These are phyloP conservation scores for Fusarium guadeloupense DNA, from an alignment of 2,329 filamentous ascomycete genomes.

Conservation along the genomic window DNA sequence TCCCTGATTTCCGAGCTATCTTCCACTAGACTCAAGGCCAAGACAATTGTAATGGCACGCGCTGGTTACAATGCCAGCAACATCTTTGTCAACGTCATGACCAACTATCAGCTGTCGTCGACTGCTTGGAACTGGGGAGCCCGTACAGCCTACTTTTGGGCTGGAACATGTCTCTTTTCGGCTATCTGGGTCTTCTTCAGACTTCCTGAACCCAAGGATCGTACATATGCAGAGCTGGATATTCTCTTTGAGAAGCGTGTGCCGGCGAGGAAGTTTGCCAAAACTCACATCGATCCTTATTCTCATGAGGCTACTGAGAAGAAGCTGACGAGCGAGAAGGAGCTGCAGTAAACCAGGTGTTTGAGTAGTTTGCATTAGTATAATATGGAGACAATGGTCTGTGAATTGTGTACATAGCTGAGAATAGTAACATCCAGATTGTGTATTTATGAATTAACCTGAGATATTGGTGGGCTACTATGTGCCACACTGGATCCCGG, in stretches of 20 bases:
- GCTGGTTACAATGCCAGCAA: slow-evolving; percentile 55
- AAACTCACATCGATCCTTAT: slow-evolving; percentile 52
- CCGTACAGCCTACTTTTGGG: slow-evolving; percentile 58
- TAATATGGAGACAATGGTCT: neutral
- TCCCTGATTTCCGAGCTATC: slow-evolving; percentile 62
- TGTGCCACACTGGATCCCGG: slow-evolving; percentile 20
- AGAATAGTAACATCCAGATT: neutral
- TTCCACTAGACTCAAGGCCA: slow-evolving; percentile 62
- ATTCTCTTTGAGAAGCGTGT: slow-evolving; percentile 53
- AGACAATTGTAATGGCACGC: slow-evolving; percentile 63
- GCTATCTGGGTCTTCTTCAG: slow-evolving; percentile 60
- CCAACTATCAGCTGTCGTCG: slow-evolving; percentile 59
- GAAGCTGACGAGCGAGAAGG: slow-evolving; percentile 17
- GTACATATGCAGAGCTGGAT: slow-evolving; percentile 57
- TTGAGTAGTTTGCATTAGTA: neutral
- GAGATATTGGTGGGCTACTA: neutral
- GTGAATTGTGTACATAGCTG: neutral
- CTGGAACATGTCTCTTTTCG: slow-evolving; percentile 57
- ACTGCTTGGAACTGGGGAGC: slow-evolving; percentile 60
- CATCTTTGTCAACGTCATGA: slow-evolving; percentile 60
- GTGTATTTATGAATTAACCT: neutral
- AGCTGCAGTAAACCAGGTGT: neutral
- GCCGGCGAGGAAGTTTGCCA: slow-evolving; percentile 53
- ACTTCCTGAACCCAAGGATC: slow-evolving; percentile 63
- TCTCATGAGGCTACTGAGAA: slow-evolving; percentile 12